Percentiles rank a stretch among this genome's conserved stretches.
These are phyloP conservation scores for Lachancea cidri DNA, from an alignment of 805 yeast genomes.

Conservation along the genomic window DNA sequence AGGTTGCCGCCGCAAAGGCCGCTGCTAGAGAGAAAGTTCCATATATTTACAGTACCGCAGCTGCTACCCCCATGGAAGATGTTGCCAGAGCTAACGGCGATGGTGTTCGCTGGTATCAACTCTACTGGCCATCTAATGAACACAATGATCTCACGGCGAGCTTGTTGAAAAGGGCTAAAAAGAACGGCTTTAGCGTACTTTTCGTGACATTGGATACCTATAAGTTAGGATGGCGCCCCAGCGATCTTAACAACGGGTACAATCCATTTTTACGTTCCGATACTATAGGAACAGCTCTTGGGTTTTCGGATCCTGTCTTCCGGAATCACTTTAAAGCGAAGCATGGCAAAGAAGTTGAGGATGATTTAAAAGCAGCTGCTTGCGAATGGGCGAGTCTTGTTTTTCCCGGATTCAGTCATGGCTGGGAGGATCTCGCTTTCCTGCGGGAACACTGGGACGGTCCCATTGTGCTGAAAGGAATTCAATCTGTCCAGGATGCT, in stretches of 20 bases:
- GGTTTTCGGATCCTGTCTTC: slow-evolving; percentile 25
- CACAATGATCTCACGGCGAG: slow-evolving; percentile 6
- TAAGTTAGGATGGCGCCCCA: slow-evolving; percentile 21
- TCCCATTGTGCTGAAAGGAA: slow-evolving; percentile 7
- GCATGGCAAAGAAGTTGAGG: slow-evolving; percentile 12
- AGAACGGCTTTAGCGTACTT: slow-evolving; percentile 5
- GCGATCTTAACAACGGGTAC: slow-evolving; percentile 22
- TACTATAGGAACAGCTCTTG: slow-evolving; percentile 21
- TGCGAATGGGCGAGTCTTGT: slow-evolving; percentile 6
- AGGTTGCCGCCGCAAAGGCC: slow-evolving; percentile 23
- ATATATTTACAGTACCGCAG: slow-evolving; percentile 24
- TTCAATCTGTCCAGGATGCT: slow-evolving; percentile 6
- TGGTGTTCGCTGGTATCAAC: slow-evolving; percentile 7
- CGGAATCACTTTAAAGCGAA: slow-evolving; percentile 13
- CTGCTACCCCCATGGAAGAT: slow-evolving; percentile 9
- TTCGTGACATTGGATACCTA: slow-evolving; percentile 6
- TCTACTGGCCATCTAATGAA: slow-evolving; percentile 8
- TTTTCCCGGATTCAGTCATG: slow-evolving; percentile 12
- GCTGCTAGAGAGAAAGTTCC: slow-evolving; percentile 23
- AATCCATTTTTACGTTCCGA: slow-evolving; percentile 13
- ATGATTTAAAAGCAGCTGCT: slow-evolving; percentile 5
- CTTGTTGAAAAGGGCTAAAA: slow-evolving; percentile 6
- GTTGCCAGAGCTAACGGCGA: slow-evolving; percentile 7
- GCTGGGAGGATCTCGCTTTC: slow-evolving; percentile 7
- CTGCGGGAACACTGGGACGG: slow-evolving; percentile 9